A percentile compares a stretch with the other conserved stretches of the same genome.
Evolutionary conservation across 148 eudicot genomes (phyloP).

Genomic region (Oxyria digyna): DNA sequence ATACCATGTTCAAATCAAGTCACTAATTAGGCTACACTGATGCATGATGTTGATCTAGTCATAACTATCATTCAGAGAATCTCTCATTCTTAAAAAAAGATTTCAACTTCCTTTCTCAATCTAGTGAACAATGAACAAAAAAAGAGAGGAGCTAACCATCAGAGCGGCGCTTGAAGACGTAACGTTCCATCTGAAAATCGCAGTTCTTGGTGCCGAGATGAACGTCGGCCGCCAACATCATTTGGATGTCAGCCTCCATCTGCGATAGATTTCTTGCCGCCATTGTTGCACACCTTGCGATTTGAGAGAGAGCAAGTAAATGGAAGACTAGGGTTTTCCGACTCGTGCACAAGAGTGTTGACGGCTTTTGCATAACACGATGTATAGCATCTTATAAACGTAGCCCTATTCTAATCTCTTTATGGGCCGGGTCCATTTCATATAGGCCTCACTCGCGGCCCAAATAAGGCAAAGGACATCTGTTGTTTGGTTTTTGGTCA

Average conservation of each 20-base stretch:
- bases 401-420: neutral
- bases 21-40: conserved; percentile 18
- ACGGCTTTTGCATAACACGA: neutral
- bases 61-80: neutral
- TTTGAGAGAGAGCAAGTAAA: neutral
- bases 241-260: conserved; percentile 32
- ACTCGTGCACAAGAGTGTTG: too few species aligned
- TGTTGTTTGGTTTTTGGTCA: too few species aligned
- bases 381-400: neutral
- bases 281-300: conserved; percentile 8
- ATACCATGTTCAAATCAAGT: neutral
- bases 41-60: too few species aligned
- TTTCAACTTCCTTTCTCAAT: too few species aligned
- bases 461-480: too few species aligned
- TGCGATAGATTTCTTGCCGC: conserved; percentile 13
- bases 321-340: neutral
- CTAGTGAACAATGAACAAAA: too few species aligned
- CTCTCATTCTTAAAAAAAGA: too few species aligned
- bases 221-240: conserved; percentile 39
- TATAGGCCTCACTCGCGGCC: too few species aligned
- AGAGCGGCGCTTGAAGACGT: conserved; percentile 39
- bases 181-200: conserved; percentile 50
- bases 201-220: conserved; percentile 51
- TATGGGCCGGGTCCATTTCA: neutral
- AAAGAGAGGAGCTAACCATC: conserved; percentile 20